Conservation (phyloP, 768 basidiomycete genomes). For the Suillus paluster region DNA sequence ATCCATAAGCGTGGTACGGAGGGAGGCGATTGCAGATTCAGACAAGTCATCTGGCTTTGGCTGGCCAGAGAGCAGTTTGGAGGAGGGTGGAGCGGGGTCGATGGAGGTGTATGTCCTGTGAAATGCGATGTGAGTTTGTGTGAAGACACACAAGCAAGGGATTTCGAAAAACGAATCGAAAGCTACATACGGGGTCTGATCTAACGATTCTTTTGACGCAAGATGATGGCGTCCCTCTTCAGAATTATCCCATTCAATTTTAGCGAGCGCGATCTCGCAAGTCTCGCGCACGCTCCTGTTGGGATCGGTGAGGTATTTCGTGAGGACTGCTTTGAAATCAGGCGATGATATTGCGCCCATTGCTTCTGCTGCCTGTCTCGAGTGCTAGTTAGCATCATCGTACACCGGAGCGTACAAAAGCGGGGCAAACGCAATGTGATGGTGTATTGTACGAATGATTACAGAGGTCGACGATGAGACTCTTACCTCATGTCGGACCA, state of each 20-base stretch:
- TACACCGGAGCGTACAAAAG: not conserved
- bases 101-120: slow-evolving; percentile 77
- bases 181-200: slow-evolving; percentile 42
- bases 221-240: slow-evolving; percentile 64
- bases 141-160: not conserved
- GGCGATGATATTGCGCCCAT: slow-evolving; percentile 89
- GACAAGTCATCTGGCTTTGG: slow-evolving; percentile 57
- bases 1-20: slow-evolving; percentile 70
- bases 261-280: slow-evolving; percentile 94
- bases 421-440: slow-evolving; percentile 2
- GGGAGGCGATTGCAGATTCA: slow-evolving; percentile 49
- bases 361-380: slow-evolving; percentile 90
- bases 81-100: slow-evolving; percentile 87
- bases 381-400: slow-evolving; percentile 16
- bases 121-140: not conserved
- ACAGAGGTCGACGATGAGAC: slow-evolving; percentile 18
- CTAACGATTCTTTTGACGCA: slow-evolving; percentile 32
- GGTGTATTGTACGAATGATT: not conserved
- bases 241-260: slow-evolving; percentile 91
- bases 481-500: slow-evolving; percentile 95
- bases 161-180: no score
- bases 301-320: slow-evolving; percentile 71
- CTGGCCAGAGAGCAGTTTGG: slow-evolving; percentile 58
- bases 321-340: slow-evolving; percentile 68
- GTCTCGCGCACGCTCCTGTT: slow-evolving; percentile 88